Evolutionary conservation across 208 protist species (phyloP).

Genomic region (Leptomonas seymouri): DNA sequence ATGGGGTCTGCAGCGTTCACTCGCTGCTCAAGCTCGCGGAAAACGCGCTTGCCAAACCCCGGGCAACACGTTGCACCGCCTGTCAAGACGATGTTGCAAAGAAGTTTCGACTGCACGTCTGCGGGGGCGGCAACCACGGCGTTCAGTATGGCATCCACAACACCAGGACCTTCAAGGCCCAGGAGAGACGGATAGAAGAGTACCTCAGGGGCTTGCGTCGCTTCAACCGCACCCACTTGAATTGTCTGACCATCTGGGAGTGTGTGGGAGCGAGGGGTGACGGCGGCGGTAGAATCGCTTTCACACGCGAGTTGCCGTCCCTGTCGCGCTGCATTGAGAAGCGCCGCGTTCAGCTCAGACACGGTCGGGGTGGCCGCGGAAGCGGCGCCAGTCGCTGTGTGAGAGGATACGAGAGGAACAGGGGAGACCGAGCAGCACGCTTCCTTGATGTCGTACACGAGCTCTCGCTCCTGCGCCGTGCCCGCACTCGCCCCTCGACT

Average conservation of each 20-base stretch:
- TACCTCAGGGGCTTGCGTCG: constrained; percentile 64
- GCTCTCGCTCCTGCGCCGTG: constrained; percentile 45
- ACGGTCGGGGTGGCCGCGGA: neutral
- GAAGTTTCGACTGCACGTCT: constrained; percentile 65
- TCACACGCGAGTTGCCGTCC: constrained; percentile 6
- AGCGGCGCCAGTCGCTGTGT: neutral
- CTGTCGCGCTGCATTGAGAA: constrained; percentile 16
- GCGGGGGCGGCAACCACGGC: constrained; percentile 62
- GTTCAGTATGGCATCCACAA: constrained; percentile 72
- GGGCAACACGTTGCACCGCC: constrained; percentile 91
- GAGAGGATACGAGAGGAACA: no score
- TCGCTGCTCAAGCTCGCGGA: constrained; percentile 84
- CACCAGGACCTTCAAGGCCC: constrained; percentile 58
- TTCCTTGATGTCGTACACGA: constrained; percentile 58
- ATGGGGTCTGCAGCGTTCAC: constrained; percentile 17
- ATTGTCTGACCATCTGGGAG: constrained; percentile 86
- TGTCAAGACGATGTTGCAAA: constrained; percentile 85
- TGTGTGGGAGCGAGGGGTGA: constrained; percentile 23
- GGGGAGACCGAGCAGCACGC: constrained; percentile 28
- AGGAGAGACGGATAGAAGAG: constrained; percentile 82
- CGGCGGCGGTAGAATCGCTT: neutral
- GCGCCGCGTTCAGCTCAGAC: constrained; percentile 19
- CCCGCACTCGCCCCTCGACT: constrained; percentile 30
- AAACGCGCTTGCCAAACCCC: constrained; percentile 94
- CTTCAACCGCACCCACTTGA: constrained; percentile 44